Base-by-base conservation (phyloP, 202 grass and related monocot species). In the Carex sylvatica region DNA sequence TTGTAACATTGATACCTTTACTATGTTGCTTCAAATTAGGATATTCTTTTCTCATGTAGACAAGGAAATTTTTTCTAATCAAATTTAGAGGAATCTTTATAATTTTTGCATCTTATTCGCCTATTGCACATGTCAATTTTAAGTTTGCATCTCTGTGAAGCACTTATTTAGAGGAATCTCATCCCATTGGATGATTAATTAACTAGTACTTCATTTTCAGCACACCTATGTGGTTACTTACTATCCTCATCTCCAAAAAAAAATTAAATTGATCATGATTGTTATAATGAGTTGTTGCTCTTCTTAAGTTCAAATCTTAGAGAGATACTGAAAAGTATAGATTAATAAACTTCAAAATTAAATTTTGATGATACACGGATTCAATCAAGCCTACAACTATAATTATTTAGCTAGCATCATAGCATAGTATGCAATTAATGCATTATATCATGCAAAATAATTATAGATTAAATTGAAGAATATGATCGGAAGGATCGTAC, bases 91-190 rank as follows among this genome's bases (percentile, higher is more conserved):
- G 26, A 76, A 54, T 56, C 49, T 4, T 56, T 26, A 76, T 24
- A 75, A 75, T 75, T 75, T 75, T 75, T 75, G 71, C 71, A 75
- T 33, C 49, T 24, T 54, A 75, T 30, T 75, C 35, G 13, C 30
- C 6, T 31, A 75, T 75, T 72, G 18, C 42, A 20, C 33, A 40
- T 19, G 49, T 14, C 19, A 51, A 15, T 74, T 46, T 71, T 14
- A 53, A 15, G 22, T 52, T 56, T n/a, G 22, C 65, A 56, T 28
- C 6, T 76, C 6, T 76, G 72, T 76, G 23, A 56, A 33, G 26
- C 13, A 56, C 26, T 56, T 31, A 56, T 33, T n/a, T n/a, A n/a
- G n/a, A n/a, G n/a, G n/a, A n/a, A n/a, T n/a, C n/a, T n/a, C n/a
- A n/a, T n/a, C n/a, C n/a, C n/a, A n/a, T n/a, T n/a, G n/a, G n/a